Conservation (phyloP, 805 yeast genomes). For the Metschnikowia cubensis region DNA sequence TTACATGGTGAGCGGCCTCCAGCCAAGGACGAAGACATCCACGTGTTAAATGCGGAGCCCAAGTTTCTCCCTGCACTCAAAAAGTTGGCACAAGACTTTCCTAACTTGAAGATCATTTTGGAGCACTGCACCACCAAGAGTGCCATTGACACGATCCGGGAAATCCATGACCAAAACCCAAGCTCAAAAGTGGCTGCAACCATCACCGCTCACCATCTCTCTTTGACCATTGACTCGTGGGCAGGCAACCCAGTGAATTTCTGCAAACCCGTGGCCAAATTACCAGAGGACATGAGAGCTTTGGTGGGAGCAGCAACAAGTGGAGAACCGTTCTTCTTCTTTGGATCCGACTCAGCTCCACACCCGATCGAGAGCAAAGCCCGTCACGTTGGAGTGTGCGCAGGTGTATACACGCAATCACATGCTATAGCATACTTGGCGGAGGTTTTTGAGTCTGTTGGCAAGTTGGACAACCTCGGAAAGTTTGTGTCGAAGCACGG, state of each 20-base stretch:
- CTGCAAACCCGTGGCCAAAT: slow-evolving; percentile 97
- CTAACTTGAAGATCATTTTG: slow-evolving; percentile 76
- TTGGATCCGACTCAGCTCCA: slow-evolving; percentile 98
- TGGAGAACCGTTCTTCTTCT: slow-evolving; percentile 89
- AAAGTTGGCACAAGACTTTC: slow-evolving; percentile 78
- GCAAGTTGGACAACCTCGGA: slow-evolving; percentile 60
- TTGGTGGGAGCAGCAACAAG: slow-evolving; percentile 83
- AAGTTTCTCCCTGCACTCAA: slow-evolving; percentile 83
- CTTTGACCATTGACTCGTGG: slow-evolving; percentile 88
- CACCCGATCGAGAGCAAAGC: slow-evolving; percentile 82
- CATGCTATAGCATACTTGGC: slow-evolving; percentile 81
- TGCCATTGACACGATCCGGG: slow-evolving; percentile 73
- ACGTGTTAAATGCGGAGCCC: slow-evolving; percentile 91
- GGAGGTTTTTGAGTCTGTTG: slow-evolving; percentile 68
- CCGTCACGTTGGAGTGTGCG: slow-evolving; percentile 80
- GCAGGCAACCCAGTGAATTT: slow-evolving; percentile 93
- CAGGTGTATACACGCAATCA: slow-evolving; percentile 95
- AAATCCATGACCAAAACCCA: slow-evolving; percentile 35
- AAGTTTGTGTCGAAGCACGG: slow-evolving; percentile 78
- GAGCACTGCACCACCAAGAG: slow-evolving; percentile 94
- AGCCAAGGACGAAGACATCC: slow-evolving; percentile 56
- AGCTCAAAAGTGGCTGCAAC: slow-evolving; percentile 76
- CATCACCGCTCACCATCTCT: slow-evolving; percentile 93
- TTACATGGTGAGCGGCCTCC: slow-evolving; percentile 94
- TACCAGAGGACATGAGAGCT: slow-evolving; percentile 80